Conservation (phyloP, 495 filamentous ascomycete genomes). For the Symbiotaphrina buchneri region DNA sequence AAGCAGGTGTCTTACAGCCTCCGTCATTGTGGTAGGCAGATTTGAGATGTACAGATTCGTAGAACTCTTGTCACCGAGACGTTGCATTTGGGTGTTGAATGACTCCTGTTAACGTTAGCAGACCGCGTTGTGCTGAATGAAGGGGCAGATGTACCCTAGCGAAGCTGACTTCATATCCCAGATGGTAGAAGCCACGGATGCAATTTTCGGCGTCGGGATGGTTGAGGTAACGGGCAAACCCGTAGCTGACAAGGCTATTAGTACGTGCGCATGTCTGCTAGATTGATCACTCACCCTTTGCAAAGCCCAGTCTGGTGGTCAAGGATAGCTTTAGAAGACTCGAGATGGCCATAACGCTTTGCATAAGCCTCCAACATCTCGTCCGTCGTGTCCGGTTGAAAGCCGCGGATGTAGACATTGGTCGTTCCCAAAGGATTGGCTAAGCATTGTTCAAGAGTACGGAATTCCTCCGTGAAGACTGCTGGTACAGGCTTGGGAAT, state of each 20-base stretch:
- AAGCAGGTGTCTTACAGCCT: conserved; percentile 37
- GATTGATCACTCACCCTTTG: conserved; percentile 49
- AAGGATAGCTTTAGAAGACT: conserved; percentile 92
- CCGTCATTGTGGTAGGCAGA: conserved; percentile 71
- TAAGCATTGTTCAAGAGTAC: conserved; percentile 73
- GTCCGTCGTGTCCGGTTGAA: conserved; percentile 86
- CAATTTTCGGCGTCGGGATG: conserved; percentile 80
- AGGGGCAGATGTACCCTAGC: conserved; percentile 37
- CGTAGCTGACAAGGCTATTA: conserved; percentile 36
- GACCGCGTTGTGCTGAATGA: conserved; percentile 4
- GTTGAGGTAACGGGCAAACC: conserved; percentile 82
- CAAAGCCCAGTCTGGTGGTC: conserved; percentile 75
- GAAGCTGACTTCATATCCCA: conserved; percentile 93
- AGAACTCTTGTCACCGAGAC: conserved; percentile 60
- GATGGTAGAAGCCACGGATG: conserved; percentile 84
- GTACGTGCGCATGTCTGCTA: conserved; percentile 5
- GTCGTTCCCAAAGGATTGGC: conserved; percentile 73
- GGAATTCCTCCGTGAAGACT: conserved; percentile 47
- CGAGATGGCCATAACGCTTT: conserved; percentile 68
- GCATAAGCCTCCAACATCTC: conserved; percentile 68
- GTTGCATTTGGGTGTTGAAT: conserved; percentile 88
- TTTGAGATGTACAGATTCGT: conserved; percentile 97
- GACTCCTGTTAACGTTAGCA: conserved; percentile 65
- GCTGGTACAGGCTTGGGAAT: conserved; percentile 85
- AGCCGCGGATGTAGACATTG: conserved; percentile 93